A percentile compares a stretch with the other conserved stretches of the same genome.
Evolutionary conservation across 2,329 filamentous ascomycete species (phyloP).

Genomic region (Fusarium coffeatum): DNA sequence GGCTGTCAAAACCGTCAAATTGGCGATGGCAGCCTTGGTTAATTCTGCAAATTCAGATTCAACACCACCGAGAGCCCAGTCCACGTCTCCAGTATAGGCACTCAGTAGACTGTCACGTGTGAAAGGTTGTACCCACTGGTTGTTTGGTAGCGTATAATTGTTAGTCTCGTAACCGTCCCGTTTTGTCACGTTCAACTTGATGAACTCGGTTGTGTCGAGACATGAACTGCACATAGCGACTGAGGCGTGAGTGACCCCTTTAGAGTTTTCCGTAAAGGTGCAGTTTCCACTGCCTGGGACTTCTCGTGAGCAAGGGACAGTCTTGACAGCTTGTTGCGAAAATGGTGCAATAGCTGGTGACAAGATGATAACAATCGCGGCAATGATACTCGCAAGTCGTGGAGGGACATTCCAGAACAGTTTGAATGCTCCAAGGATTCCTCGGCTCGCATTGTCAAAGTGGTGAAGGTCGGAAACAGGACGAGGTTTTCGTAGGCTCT

Average conservation of each 20-base stretch:
- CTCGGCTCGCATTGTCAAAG: constrained; percentile 10
- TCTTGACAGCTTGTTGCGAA: constrained; percentile 8
- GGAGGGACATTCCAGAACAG: constrained; percentile 7
- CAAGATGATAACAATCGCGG: neutral
- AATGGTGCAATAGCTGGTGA: constrained; percentile 14
- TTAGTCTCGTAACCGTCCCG: rapidly evolving
- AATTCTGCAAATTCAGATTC: neutral
- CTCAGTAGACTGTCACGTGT: rapidly evolving
- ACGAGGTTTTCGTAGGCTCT: neutral
- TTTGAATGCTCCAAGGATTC: neutral
- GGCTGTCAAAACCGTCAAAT: neutral
- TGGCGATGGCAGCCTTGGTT: neutral
- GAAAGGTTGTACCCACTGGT: neutral
- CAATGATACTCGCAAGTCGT: neutral
- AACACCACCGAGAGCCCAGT: neutral
- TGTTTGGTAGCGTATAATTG: constrained; percentile 6
- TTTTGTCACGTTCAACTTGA: neutral
- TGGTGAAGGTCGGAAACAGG: constrained; percentile 5
- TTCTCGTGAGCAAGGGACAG: neutral
- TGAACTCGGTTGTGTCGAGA: neutral
- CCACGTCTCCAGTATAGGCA: neutral
- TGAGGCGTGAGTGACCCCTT: constrained; percentile 5
- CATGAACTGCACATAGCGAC: constrained; percentile 13
- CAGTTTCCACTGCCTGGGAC: constrained; percentile 6
- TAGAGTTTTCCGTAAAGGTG: neutral